These are phyloP conservation scores for Colletotrichum lindemuthianum DNA, from an alignment of 2,329 filamentous ascomycete species.

Conservation along the genomic window DNA sequence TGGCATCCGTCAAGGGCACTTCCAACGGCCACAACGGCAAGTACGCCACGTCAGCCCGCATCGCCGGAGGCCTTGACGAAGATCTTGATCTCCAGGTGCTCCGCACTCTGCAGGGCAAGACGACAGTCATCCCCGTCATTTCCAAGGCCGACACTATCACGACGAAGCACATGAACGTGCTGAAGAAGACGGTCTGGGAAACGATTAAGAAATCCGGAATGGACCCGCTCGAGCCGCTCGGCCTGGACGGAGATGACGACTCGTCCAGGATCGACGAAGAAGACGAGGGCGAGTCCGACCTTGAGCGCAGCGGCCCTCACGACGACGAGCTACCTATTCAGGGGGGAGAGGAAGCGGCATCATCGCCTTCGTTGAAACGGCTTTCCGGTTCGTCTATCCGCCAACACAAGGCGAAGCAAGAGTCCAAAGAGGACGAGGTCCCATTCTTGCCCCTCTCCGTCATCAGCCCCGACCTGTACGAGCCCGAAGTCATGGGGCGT, in stretches of 20 bases:
- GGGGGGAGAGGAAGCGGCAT: constrained; percentile 41
- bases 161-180: constrained; percentile 89
- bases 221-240: constrained; percentile 87
- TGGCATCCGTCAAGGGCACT: constrained; percentile 70
- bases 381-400: constrained; percentile 58
- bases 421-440: constrained; percentile 60
- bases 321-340: constrained; percentile 52
- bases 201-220: constrained; percentile 86
- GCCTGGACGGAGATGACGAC: constrained; percentile 79
- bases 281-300: constrained; percentile 54
- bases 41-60: constrained; percentile 52
- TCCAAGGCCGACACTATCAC: constrained; percentile 98
- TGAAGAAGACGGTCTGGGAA: constrained; percentile 92
- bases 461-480: constrained; percentile 92
- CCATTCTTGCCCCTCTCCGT: constrained; percentile 90
- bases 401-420: constrained; percentile 56
- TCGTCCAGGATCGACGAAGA: constrained; percentile 66
- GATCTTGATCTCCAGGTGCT: constrained; percentile 92
- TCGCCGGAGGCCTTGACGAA: constrained; percentile 80
- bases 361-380: constrained; percentile 54
- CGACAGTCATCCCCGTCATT: constrained; percentile 93
- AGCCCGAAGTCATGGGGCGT: constrained; percentile 81
- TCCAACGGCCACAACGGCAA: constrained; percentile 64
- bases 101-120: constrained; percentile 89
- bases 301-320: constrained; percentile 40